Base-by-base conservation (phyloP, 257 asterid genomes). In the Solanum tacnaense region DNA sequence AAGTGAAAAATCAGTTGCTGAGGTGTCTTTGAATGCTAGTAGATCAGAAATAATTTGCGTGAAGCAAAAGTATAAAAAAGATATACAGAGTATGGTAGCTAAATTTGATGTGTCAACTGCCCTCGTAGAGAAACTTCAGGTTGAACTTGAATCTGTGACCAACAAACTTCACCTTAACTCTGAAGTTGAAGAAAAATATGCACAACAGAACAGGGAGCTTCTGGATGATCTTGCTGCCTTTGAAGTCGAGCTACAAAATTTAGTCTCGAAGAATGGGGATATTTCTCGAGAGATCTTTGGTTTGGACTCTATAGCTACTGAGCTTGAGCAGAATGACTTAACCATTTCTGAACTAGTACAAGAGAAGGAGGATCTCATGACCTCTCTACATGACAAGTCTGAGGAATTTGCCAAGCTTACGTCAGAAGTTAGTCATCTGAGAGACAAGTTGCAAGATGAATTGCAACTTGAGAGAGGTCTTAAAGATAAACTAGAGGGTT, bases 51-150 rank as follows among this genome's bases (percentile, higher is more conserved):
- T 93, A 88, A 87, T 89, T 91, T 90, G 87, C 38, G 35, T 92
- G 93, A 94, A 92, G 95, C 92, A 93, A 90, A 93, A 88, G 90
- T 92, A 92, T 90, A 92, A 89, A 91, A 90, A 90, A 87, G 92
- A 91, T 85, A 87, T 93, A 89, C 90, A 88, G 49, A 92, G 91
- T 35, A 89, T 92, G 91, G 94, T 65, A 88, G 87, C 87, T 75
- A 95, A 93, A 89, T 89, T 94, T 32, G 93, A 92, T 85, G 81
- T 88, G 38, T 94, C 99, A 29, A 92, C 91, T 92, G 91, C 95
- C 83, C 92, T 96, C 72, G 94, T 95, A 88, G 96, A 92, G 38
- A 93, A 92, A 84, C 96, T 97, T 92, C 95, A 94, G 89, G 88
- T 89, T 84, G 94, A 93, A 87, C 92, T 97, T 35, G 99, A 96